A percentile compares a stretch with the other conserved stretches of the same genome.
Evolutionary conservation across 2,329 filamentous ascomycete genomes (phyloP).

Genomic region (Ceratocystis alfenasii): DNA sequence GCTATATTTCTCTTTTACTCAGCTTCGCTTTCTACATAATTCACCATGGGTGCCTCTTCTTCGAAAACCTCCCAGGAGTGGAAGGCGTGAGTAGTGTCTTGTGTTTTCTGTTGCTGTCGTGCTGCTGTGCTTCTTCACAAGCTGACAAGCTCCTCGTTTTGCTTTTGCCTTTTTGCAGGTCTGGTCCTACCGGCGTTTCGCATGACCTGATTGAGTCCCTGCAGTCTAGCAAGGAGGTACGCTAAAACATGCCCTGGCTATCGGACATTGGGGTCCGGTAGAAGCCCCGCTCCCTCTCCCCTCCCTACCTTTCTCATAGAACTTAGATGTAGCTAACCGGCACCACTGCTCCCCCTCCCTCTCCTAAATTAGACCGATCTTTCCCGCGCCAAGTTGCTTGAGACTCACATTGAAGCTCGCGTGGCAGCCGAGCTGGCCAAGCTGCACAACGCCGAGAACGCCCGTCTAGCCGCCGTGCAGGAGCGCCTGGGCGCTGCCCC

Average conservation of each 20-base stretch:
- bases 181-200: conserved; percentile 50
- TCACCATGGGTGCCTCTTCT: conserved; percentile 22
- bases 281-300: neutral
- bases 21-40: neutral
- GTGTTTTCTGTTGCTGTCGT: neutral
- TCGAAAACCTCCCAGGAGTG: conserved; percentile 30
- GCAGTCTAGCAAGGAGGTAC: conserved; percentile 75
- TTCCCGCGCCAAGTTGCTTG: conserved; percentile 68
- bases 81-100: conserved; percentile 40
- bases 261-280: neutral
- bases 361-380: conserved; percentile 58
- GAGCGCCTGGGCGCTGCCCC: conserved; percentile 49
- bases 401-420: conserved; percentile 79
- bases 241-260: conserved; percentile 22
- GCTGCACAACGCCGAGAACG: conserved; percentile 57
- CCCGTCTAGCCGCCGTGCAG: conserved; percentile 56
- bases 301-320: neutral
- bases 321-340: neutral
- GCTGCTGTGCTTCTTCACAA: conserved; percentile 2
- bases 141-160: conserved; percentile 1
- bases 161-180: conserved; percentile 22
- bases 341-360: neutral
- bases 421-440: conserved; percentile 75
- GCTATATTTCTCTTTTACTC: neutral
- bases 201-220: conserved; percentile 71